Percentiles rank a stretch among this genome's conserved stretches.
These are phyloP conservation scores for Przewalskia tangutica DNA, from an alignment of 257 asterid genomes.

Conservation along the genomic window DNA sequence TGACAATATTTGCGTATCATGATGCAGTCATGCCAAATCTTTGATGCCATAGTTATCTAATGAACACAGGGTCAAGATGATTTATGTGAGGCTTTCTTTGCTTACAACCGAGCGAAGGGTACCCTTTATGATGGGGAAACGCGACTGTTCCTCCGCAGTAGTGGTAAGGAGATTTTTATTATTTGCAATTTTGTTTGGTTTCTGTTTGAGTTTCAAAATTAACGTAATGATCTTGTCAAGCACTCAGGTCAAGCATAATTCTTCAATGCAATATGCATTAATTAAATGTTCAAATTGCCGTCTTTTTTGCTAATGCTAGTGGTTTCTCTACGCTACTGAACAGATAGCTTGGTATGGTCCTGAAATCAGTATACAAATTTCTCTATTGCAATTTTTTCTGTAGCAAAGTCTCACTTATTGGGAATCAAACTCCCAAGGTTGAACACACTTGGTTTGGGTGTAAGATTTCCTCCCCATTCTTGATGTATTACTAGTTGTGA, in stretches of 20 bases:
- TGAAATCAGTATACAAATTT: not conserved
- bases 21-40: not conserved
- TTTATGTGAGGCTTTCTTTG: slow-evolving; percentile 83
- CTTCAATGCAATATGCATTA: not conserved
- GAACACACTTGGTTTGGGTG: not conserved
- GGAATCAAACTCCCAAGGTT: not conserved
- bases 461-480: not conserved
- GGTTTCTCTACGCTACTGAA: not conserved
- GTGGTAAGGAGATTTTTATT: slow-evolving; percentile 33
- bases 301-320: not conserved
- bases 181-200: not conserved
- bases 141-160: slow-evolving; percentile 71
- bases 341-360: not conserved
- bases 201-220: not conserved
- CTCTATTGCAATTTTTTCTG: not conserved
- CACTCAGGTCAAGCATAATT: not conserved
- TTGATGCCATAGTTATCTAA: slow-evolving; percentile 13
- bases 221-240: not conserved
- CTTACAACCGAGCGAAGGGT: slow-evolving; percentile 93
- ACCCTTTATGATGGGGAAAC: slow-evolving; percentile 98
- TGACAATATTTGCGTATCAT: not conserved
- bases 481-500: not conserved
- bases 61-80: slow-evolving; percentile 93
- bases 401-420: not conserved
- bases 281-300: not conserved